These are phyloP conservation scores for Lactifluus volemus DNA, from an alignment of 768 basidiomycete species.

Conservation along the genomic window DNA sequence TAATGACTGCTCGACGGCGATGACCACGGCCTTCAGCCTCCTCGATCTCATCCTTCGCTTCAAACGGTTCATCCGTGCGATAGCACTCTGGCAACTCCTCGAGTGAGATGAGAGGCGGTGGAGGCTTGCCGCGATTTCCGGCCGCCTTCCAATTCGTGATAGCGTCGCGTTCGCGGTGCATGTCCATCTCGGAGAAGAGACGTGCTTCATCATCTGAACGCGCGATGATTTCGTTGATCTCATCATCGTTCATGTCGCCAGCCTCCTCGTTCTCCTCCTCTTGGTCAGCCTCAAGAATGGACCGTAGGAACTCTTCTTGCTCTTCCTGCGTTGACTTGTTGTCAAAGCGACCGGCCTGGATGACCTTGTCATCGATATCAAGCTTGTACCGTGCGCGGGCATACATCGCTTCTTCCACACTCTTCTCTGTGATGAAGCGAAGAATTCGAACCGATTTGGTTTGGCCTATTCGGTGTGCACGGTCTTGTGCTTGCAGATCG, in stretches of 20 bases:
- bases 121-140: conserved; percentile 73
- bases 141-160: conserved; percentile 57
- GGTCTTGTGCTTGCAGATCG: conserved; percentile 98
- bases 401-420: conserved; percentile 97
- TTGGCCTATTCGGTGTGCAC: conserved; percentile 99
- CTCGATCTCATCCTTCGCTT: conserved; percentile 50
- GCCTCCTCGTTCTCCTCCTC: conserved; percentile 86
- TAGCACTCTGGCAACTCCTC: conserved; percentile 93
- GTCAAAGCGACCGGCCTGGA: conserved; percentile 97
- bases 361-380: conserved; percentile 98
- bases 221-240: conserved; percentile 88
- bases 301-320: conserved; percentile 91
- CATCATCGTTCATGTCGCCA: conserved; percentile 89
- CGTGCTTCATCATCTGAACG: conserved; percentile 70
- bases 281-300: conserved; percentile 83
- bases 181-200: conserved; percentile 78
- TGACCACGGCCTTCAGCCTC: conserved; percentile 76
- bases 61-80: conserved; percentile 74
- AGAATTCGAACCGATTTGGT: conserved; percentile 96
- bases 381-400: conserved; percentile 92
- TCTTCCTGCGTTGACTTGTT: conserved; percentile 98
- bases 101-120: conserved; percentile 67
- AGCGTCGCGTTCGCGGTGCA: conserved; percentile 62
- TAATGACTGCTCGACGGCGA: conserved; percentile 73
- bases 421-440: conserved; percentile 95